Base-by-base conservation (phyloP, 805 yeast species). In the Zygosaccharomyces pseudorouxii region DNA sequence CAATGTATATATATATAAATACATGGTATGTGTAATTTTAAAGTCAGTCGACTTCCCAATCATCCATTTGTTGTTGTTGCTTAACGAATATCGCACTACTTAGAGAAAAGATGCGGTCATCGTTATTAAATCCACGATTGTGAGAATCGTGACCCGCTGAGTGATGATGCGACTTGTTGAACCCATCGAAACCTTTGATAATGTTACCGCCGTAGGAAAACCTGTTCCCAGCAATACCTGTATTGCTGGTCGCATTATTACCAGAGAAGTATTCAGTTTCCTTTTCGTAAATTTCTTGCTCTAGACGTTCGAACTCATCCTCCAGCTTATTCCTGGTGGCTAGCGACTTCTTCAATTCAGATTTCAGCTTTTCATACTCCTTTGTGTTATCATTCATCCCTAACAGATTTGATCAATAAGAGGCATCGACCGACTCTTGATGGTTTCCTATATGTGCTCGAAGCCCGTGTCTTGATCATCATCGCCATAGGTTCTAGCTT, bases 161-260 rank as follows among this genome's bases (percentile, higher is more conserved):
- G 22, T 71, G 67, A 28, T 57, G 59, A 31, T 54, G 57, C 3
- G 56, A 48, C 55, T 84, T 86, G 42, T 83, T 74, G 60, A 86
- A 85, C 57, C 80, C 84, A 42, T 90, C 97, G 59, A 89, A 90
- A 1, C 98, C 98, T 54, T 85, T 84, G n/a, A 89, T 85, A 23
- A 92, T 84, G 64, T 88, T 90, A 0, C 97, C 70, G 11, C 55
- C 50, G 23, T 54, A 53, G 11, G 54, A 48, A n/a, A 54, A 49
- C 37, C 52, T 52, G 23, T 53, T 54, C 14, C 50, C 50, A 6
- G 46, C 52, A 8, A 45, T 38, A 10, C 46, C 40, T 4, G 47
- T 43, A 38, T 37, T 45, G 20, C 39, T 33, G 6, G 23, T 90
- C 25, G 74, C 66, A 25, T 71, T 66, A 49, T 88, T 80, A 45